Evolutionary conservation across 2,329 filamentous ascomycete species (phyloP), one percentile per base, ranked within the genome.

Genomic region (Colletotrichum cuscutae): DNA sequence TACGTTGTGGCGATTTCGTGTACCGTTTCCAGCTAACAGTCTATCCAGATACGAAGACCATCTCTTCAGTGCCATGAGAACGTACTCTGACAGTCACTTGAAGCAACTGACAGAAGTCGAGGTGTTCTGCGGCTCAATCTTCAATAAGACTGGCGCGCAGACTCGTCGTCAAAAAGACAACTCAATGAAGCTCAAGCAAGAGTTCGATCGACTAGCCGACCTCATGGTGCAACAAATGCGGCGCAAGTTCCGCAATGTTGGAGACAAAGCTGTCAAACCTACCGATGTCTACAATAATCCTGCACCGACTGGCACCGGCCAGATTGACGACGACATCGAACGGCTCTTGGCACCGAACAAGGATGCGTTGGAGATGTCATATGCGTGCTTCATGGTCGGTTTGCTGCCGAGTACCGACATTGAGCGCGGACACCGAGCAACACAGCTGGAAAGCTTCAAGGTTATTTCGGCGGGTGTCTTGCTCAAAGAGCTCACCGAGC

Each of bases 41-140:
- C 5, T 6, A 15, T 12, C 19, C 32, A 87, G 86, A 11, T 89
- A 89, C 75, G 86, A 89, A 15, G 81, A 84, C 9, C 77, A 79
- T 0, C 80, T 89, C 1, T 71, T 72, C 12, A 80, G 78, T 9
- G 80, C 81, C n/a, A 87, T 85, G 80, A 78, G 80, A 68, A 80
- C 85, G 2, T 87, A 74, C 37, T 82, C 87, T 0, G 84, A 88
- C 6, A 86, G 87, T 56, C 82, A 87, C 0, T 81, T 82, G 7
- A 78, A 78, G 22, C 79, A 80, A 0, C 79, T 90, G 8, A 83
- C 79, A 0, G 89, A 90, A 76, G 79, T 88, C 0, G 89, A 90
- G 71, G 86, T 88, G 0, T 89, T 89, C 65, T 88, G 87, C 28
- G 89, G 88, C 9, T 85, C 83, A n/a, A 85, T 90, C n/a, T 79